phyloP scores from a whole-genome alignment of 495 filamentous ascomycete genomes.

The Durotheca rogersii region DNA sequence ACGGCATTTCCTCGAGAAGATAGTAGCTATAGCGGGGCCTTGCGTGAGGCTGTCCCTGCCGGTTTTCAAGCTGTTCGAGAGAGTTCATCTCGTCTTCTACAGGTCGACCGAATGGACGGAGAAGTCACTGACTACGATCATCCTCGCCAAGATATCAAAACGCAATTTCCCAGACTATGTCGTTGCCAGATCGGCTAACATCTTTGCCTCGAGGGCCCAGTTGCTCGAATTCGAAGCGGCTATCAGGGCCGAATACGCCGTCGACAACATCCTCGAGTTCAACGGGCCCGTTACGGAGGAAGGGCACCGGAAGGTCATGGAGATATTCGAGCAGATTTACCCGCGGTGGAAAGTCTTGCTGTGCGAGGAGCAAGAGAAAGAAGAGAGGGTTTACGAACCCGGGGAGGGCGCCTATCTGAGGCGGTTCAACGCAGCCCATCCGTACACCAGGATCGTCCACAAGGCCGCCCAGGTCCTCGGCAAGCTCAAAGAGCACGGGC shows the following conservation, averaged over 20 bases:
- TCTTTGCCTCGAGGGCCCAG: constrained; percentile 72
- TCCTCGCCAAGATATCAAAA: constrained; percentile 82
- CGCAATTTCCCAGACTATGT: constrained; percentile 89
- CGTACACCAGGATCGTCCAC: constrained; percentile 90
- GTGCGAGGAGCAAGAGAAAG: constrained; percentile 74
- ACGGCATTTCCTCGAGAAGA: constrained; percentile 60
- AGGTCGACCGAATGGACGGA: constrained; percentile 96
- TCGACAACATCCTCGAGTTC: constrained; percentile 84
- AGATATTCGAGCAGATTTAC: constrained; percentile 72
- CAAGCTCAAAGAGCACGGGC: constrained; percentile 74
- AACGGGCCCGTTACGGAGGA: constrained; percentile 70
- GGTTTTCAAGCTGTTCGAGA: constrained; percentile 82
- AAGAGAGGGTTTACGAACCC: constrained; percentile 75
- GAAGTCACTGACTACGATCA: constrained; percentile 92
- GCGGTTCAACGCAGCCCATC: constrained; percentile 88
- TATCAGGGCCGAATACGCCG: constrained; percentile 75
- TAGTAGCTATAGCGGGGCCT: constrained; percentile 75
- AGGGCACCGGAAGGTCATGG: constrained; percentile 59
- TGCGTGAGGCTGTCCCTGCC: constrained; percentile 77
- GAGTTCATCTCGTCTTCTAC: constrained; percentile 94
- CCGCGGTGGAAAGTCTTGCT: constrained; percentile 77
- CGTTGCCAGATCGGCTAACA: constrained; percentile 84
- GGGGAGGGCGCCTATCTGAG: constrained; percentile 90
- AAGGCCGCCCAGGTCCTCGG: constrained; percentile 79
- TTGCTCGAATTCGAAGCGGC: constrained; percentile 89